Base-by-base conservation (phyloP, 345 rosid genomes). In the Citrus australasica region DNA sequence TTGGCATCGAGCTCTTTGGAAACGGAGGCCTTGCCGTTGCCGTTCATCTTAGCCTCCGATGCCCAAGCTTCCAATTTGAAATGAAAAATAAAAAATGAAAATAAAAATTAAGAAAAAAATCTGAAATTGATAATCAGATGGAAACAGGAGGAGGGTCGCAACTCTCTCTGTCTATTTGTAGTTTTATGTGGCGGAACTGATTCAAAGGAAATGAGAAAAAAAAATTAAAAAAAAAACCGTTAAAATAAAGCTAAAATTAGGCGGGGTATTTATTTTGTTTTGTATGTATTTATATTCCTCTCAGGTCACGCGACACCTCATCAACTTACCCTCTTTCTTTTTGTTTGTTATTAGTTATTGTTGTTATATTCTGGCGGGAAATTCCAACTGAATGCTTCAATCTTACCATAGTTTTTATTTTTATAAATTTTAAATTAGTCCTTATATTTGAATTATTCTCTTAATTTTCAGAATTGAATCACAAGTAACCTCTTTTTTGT, bases 1-100 rank as follows among this genome's bases (percentile, higher is more conserved):
- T 81, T 91, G 71, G 92, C 92, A 79, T 90, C 88, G 58, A 91
- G 93, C 82, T 93, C 97, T 78, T 88, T 93, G 79, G 97, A 86
- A 77, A 93, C 87, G 64, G 88, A 81, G 80, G 97, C 91, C 86
- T 93, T 93, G 78, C 22, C 7, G 58, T 53, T 53, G 58, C 82
- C 80, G 88, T 90, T 93, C 93, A 90, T 91, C 35, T 65, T 84
- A 58, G 28, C 70, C 80, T 78, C 77, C 61, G 11, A 58, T 33
- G 60, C 11, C 69, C 64, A 25, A 38, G 59, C 58, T n/a, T 64
- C 70, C 68, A 4, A 33, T 25, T 71, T 13, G 2, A 27, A 19
- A 42, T 13, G 17, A 46, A 46, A 2, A 42, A 37, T 1, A 38
- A 37, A 25, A 3, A 67, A 22, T 4, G 14, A 13, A 10, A 38